Evolutionary conservation across 1,139 yeast species (phyloP), one percentile per base, ranked within the genome.

Genomic region (Magnusiomyces suaveolens): DNA sequence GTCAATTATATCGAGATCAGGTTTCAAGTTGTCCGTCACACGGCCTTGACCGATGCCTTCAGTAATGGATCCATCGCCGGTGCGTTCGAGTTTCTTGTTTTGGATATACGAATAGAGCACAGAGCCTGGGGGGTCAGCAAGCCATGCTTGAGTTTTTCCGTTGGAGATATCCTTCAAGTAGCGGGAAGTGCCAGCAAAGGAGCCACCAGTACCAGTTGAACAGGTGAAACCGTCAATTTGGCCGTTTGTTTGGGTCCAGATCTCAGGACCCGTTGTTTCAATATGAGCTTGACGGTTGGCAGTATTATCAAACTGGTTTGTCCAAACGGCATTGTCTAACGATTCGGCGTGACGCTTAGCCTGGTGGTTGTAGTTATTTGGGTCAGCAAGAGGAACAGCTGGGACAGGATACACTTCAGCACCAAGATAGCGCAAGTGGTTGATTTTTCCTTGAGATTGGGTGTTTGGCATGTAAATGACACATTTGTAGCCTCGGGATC

Each of bases 31-130:
- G 59, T 80, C 85, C 8, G 97, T 89, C 63, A 89, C 84, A 63
- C 97, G 78, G 50, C 96, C 96, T 71, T 89, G 97, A 41, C 97
- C 97, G 70, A 89, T 87, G 44, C 97, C 97, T 71, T 89, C 97
- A 20, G 96, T 89, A 69, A 90, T 88, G 0, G 95, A 85, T n/a
- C 49, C 49, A 1, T 86, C 79, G 29, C 96, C 96, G 1, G 80
- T 80, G 62, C 89, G 77, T 43, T 79, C 80, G 48, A 78, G 75
- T 63, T 80, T 73, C 18, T 80, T 79, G 10, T 85, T 76, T 59
- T 79, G 80, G 59, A 89, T 80, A 66, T 84, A 88, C 14, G 89
- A 80, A 71, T 87, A 87, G 54, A 89, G 76, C 50, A 86, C 87
- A 1, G 92, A 83, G 54, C 97, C 96, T 3, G 97, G 97, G 23